Conservation (phyloP, 2,329 filamentous ascomycete species). For the Trichoderma sp. region DNA sequence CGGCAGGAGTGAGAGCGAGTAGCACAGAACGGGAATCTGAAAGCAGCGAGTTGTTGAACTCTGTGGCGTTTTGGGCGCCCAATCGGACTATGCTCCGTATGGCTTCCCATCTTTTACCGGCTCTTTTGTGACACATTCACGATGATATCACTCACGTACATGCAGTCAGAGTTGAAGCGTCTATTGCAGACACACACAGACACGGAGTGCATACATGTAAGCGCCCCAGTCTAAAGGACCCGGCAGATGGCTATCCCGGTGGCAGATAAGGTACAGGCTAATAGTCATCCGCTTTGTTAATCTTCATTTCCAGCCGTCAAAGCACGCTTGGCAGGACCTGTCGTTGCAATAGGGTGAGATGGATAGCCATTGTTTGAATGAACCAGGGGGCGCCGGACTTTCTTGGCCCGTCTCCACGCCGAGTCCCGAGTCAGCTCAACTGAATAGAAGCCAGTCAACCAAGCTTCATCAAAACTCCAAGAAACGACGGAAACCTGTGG, state of each 20-base stretch:
- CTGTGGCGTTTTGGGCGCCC: not conserved
- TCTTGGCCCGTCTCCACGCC: not conserved
- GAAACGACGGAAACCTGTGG: not conserved
- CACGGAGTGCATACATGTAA: not conserved
- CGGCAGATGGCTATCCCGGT: conserved; percentile 6
- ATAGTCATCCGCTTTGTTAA: not conserved
- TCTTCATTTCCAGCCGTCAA: not conserved
- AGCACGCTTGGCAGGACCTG: not conserved
- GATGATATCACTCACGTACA: not conserved
- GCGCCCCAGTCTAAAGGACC: not conserved
- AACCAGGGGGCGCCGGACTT: not conserved
- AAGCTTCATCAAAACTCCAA: not conserved
- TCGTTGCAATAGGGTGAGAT: not conserved
- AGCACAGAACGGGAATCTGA: not conserved
- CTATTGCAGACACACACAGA: not conserved
- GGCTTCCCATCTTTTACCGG: not conserved
- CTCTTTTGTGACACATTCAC: not conserved
- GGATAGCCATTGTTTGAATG: not conserved
- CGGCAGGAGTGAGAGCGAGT: not conserved
- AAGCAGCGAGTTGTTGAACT: not conserved
- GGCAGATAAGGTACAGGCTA: conserved; percentile 4
- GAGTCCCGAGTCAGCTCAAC: not conserved
- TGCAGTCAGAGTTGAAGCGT: not conserved
- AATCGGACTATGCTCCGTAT: not conserved
- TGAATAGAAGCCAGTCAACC: not conserved